Conservation (phyloP, 2,329 filamentous ascomycete genomes). For the Trichophyton rubrum region DNA sequence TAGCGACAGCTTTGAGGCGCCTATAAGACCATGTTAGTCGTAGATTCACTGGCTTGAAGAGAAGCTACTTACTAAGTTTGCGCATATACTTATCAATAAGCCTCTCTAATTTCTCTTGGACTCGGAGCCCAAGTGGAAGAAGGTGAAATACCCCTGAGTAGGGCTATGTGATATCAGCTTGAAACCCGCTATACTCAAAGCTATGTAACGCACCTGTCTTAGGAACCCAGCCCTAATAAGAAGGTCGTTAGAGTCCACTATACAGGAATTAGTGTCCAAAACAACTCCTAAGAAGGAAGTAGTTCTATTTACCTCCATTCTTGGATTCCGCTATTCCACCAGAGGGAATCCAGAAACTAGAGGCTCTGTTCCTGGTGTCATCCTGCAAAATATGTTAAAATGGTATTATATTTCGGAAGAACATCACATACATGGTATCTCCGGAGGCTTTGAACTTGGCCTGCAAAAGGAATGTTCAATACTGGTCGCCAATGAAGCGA, state of each 20-base stretch:
- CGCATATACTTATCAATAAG: slow-evolving; percentile 86
- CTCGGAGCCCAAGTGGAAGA: slow-evolving; percentile 70
- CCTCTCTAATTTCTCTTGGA: slow-evolving; percentile 75
- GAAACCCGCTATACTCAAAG: not conserved
- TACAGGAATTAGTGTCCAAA: not conserved
- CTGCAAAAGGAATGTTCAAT: not conserved
- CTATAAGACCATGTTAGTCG: slow-evolving; percentile 28
- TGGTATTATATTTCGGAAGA: not conserved
- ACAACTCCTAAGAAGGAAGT: not conserved
- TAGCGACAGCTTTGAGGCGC: slow-evolving; percentile 67
- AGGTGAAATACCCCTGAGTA: slow-evolving; percentile 88
- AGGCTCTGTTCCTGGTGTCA: slow-evolving; percentile 51
- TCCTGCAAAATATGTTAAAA: slow-evolving; percentile 25
- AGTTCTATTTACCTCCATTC: slow-evolving; percentile 23
- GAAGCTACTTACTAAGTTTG: slow-evolving; percentile 44
- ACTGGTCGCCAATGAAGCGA: not conserved
- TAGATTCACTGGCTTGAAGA: not conserved
- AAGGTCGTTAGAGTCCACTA: slow-evolving; percentile 50
- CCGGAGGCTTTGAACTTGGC: not conserved
- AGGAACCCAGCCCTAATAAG: slow-evolving; percentile 61
- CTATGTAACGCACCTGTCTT: slow-evolving; percentile 45
- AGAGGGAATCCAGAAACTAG: slow-evolving; percentile 67
- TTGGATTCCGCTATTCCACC: slow-evolving; percentile 50
- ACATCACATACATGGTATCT: slow-evolving; percentile 2
- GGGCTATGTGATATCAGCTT: slow-evolving; percentile 38